Base-by-base conservation (phyloP, 495 filamentous ascomycete species). In the Articulospora tetracladia region DNA sequence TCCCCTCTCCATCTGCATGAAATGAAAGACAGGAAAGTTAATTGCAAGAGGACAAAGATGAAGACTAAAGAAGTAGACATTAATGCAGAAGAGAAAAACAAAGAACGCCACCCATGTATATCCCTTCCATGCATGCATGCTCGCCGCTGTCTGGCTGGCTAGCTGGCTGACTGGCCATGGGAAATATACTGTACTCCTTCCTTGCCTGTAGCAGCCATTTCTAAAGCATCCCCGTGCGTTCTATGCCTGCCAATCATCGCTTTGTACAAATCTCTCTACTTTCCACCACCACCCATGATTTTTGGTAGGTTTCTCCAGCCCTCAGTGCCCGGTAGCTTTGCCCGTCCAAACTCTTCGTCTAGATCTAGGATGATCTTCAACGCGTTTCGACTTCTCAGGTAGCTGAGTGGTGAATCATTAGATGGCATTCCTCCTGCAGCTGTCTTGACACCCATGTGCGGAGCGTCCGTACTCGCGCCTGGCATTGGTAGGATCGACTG, bases 281-380 rank as follows among this genome's bases (percentile, higher is more conserved):
- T 44, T 11, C 39, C 44, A 13, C 54, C 63, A 55, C 66, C 66
- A 20, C 67, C 67, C 15, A 69, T 30, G 25, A 66, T 55, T 50
- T 32, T 47, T 8, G 67, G 67, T n/a, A 69, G 30, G 3, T 20
- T 44, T 22, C 47, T 57, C 67, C 67, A 69, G 2, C 58, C 64
- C 24, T 62, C 59, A 32, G 27, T 47, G 13, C 60, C 53, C 3
- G 61, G 61, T 34, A 55, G 30, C 58, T 62, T 62, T 32, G 36
- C 25, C 41, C 83, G 79, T 20, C 66, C 66, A 72, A 98, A 96
- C 62, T 93, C 85, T 76, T 92, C 85, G 66, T 98, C 93, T 53
- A 98, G 76, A 69, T 98, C 94, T 30, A 98, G 82, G 65, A 98
- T 91, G 61, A 98, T 88, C 79, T 97, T 98, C 65, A 98, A 75